Evolutionary conservation across 306 rosid species (phyloP).

Genomic region (Trifolium repens): DNA sequence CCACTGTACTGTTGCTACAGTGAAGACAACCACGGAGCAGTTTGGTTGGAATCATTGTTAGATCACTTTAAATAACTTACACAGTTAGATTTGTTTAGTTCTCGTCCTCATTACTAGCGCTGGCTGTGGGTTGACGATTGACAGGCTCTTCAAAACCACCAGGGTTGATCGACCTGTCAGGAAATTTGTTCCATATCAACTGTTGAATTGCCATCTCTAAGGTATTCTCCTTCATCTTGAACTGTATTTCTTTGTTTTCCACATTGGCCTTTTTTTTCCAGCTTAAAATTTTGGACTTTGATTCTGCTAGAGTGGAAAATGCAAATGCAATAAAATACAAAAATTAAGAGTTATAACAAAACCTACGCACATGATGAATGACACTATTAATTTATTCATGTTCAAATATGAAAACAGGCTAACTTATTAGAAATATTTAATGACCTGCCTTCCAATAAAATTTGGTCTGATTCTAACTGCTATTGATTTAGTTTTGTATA

Average conservation of each 20-base stretch:
- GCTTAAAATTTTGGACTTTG: neutral
- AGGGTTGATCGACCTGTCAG: neutral
- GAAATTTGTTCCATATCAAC: neutral
- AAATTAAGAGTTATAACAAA: neutral
- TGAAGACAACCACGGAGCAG: constrained; percentile 8
- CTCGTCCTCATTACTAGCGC: neutral
- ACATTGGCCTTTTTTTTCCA: neutral
- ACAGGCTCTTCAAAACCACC: neutral
- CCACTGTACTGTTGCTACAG: neutral
- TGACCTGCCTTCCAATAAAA: neutral
- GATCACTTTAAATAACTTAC: neutral
- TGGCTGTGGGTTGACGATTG: neutral
- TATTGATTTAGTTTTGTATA: neutral
- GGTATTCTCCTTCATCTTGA: constrained; percentile 17
- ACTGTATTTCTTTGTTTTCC: constrained; percentile 3
- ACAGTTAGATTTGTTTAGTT: neutral
- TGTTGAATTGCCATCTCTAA: neutral
- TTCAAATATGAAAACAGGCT: neutral
- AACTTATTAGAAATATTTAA: neutral
- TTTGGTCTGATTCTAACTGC: neutral
- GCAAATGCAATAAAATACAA: neutral
- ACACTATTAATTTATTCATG: neutral
- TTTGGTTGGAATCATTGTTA: neutral
- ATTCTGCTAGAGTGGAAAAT: neutral
- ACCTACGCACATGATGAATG: neutral